Percentiles rank a stretch among this genome's conserved stretches.
phyloP scores from a whole-genome alignment of 495 filamentous ascomycete species.

The Aspergillus cristatus region DNA sequence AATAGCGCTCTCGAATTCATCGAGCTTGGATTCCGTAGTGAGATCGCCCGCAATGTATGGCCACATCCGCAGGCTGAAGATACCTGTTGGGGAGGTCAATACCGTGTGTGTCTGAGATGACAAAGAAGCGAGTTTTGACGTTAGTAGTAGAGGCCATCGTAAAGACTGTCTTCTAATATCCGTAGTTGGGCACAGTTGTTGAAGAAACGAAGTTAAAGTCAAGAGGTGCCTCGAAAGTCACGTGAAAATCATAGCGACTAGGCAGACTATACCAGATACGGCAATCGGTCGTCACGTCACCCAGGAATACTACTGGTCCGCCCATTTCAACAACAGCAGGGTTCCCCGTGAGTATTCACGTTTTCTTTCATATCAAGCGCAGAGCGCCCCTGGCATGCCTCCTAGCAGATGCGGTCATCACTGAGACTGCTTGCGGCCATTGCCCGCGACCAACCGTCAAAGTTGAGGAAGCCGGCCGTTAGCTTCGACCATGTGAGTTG shows the following conservation, averaged over 20 bases:
- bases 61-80: conserved; percentile 44
- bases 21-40: conserved; percentile 47
- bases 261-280: too few relatives aligned
- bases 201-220: too few relatives aligned
- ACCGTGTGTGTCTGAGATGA: conserved; percentile 52
- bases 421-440: conserved; percentile 21
- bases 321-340: too few relatives aligned
- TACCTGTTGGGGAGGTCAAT: conserved; percentile 14
- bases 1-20: conserved; percentile 42
- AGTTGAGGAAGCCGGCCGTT: conserved; percentile 29
- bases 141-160: neutral
- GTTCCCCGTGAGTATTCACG: too few relatives aligned
- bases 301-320: too few relatives aligned
- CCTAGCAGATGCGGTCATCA: conserved; percentile 20
- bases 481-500: conserved; percentile 33
- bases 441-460: conserved; percentile 21
- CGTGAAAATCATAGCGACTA: too few relatives aligned
- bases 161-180: too few relatives aligned
- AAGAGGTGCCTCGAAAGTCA: too few relatives aligned
- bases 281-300: too few relatives aligned
- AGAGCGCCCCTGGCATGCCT: conserved; percentile 7
- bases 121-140: conserved; percentile 38
- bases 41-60: conserved; percentile 64
- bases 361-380: too few relatives aligned
- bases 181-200: too few relatives aligned